A percentile compares a stretch with the other conserved stretches of the same genome.
These are phyloP conservation scores for Fagus sylvatica DNA, from an alignment of 306 rosid genomes.

Conservation along the genomic window DNA sequence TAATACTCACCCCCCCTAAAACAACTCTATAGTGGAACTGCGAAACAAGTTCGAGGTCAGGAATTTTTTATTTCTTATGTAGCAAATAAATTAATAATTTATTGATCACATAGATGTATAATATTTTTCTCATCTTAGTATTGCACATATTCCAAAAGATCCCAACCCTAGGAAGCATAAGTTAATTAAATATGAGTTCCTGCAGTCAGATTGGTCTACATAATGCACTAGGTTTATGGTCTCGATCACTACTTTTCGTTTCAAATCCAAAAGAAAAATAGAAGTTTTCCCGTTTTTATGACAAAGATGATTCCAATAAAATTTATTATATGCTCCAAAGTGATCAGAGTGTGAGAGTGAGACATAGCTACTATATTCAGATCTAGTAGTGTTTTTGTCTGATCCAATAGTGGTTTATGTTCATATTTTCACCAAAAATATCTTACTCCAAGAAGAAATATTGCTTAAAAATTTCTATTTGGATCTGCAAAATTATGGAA, in stretches of 20 bases:
- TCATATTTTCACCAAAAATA: neutral
- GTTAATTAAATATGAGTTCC: neutral
- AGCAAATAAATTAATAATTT: neutral
- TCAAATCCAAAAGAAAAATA: neutral
- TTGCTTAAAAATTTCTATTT: neutral
- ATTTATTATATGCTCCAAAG: neutral
- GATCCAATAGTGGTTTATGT: neutral
- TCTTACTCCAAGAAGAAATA: neutral
- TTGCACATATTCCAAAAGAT: conserved; percentile 6
- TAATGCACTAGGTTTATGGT: neutral
- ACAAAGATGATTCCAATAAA: neutral
- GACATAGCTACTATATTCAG: no score
- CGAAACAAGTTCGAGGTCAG: neutral
- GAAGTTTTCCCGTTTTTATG: neutral
- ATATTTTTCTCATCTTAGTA: neutral
- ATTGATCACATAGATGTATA: neutral
- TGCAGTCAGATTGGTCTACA: neutral
- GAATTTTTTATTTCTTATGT: neutral
- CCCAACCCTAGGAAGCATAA: neutral
- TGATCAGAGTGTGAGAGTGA: no score
- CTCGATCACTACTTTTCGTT: conserved; percentile 1
- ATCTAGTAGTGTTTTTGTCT: neutral
- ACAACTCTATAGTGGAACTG: neutral
- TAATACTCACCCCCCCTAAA: neutral
- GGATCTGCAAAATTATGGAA: neutral